Evolutionary conservation across 1,284 basidiomycete genomes (phyloP).

Genomic region (Erythrobasidium hasegawianum): DNA sequence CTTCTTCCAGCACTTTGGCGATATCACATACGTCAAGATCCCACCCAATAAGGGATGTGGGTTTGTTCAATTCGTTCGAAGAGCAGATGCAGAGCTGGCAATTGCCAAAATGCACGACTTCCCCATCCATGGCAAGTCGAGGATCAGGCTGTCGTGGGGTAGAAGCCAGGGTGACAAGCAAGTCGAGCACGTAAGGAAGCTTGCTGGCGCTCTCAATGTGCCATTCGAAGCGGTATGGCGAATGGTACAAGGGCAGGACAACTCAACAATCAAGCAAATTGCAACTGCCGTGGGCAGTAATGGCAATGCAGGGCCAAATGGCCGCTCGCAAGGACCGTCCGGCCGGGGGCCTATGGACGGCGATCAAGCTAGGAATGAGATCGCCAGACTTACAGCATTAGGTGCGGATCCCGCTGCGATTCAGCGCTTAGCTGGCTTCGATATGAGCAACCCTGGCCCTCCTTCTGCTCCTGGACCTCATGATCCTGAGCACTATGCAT

Average conservation of each 20-base stretch:
- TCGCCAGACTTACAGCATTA: slow-evolving; percentile 16
- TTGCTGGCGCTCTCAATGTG: slow-evolving; percentile 43
- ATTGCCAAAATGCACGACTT: slow-evolving; percentile 97
- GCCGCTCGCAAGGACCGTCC: background rate
- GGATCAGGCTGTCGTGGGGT: slow-evolving; percentile 88
- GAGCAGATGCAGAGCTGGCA: slow-evolving; percentile 83
- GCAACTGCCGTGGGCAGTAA: slow-evolving; percentile 41
- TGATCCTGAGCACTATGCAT: slow-evolving; percentile 17
- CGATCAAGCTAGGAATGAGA: slow-evolving; percentile 17
- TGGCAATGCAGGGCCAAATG: slow-evolving; percentile 5
- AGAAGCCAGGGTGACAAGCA: slow-evolving; percentile 60
- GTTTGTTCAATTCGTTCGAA: slow-evolving; percentile 88
- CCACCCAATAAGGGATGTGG: slow-evolving; percentile 92
- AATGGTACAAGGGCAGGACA: slow-evolving; percentile 45
- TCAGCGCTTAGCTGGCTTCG: slow-evolving; percentile 13
- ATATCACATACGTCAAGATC: slow-evolving; percentile 92
- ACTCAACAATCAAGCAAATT: slow-evolving; percentile 45
- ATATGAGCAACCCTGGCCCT: background rate
- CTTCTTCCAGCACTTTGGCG: slow-evolving; percentile 83
- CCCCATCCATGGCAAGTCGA: slow-evolving; percentile 75
- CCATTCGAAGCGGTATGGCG: slow-evolving; percentile 45
- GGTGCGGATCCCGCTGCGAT: slow-evolving; percentile 3
- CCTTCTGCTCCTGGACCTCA: slow-evolving; percentile 2
- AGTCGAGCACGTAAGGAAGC: slow-evolving; percentile 45
- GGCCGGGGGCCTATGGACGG: background rate